Evolutionary conservation across 495 filamentous ascomycete species (phyloP), one percentile per base, ranked within the genome.

Genomic region (Astrocystis sublimbata): DNA sequence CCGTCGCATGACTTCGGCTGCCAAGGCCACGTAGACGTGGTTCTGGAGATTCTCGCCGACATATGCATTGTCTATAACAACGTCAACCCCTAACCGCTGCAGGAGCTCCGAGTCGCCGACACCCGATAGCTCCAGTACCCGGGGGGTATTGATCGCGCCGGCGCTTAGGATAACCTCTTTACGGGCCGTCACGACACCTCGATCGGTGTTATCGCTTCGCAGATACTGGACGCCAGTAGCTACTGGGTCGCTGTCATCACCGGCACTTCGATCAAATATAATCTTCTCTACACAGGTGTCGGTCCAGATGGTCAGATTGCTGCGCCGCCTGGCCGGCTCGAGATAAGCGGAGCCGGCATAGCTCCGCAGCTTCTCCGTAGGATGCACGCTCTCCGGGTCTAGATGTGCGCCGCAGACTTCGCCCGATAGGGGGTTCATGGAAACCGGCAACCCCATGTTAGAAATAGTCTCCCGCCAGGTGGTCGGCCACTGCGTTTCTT

Each of bases 101-200:
- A 87, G 75, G 10, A 83, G 70, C 0, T 69, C 59, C 6, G 71
- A 59, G 2, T 80, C 78, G 1, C 84, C 84, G 47, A 87, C 79
- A 5, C 84, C 85, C 0, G 82, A 85, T 23, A 83, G 78, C 74
- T 83, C 80, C 3, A 86, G 75, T 45, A 86, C 69, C 41, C 80
- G 76, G 7, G 85, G 84, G 0, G 75, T 73, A 62, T 85, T 76
- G 30, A 84, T 67, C 1, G 82, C 75, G 3, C 83, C 85, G 21
- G 74, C 73, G 8, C 73, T 78, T 6, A 87, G 46, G 35, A 87
- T 78, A n/a, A 85, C 74, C 36, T 87, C 84, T 40, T 80, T 76
- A 4, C 63, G 67, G 5, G 80, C 80, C 6, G 68, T 68, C 15
- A 91, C 68, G 9, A 67, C 50, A 36, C 73, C 67, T 71, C 53